Percentiles rank a stretch among this genome's conserved stretches.
phyloP scores from a whole-genome alignment of 2,329 filamentous ascomycete species.

The Xylaria sp. region DNA sequence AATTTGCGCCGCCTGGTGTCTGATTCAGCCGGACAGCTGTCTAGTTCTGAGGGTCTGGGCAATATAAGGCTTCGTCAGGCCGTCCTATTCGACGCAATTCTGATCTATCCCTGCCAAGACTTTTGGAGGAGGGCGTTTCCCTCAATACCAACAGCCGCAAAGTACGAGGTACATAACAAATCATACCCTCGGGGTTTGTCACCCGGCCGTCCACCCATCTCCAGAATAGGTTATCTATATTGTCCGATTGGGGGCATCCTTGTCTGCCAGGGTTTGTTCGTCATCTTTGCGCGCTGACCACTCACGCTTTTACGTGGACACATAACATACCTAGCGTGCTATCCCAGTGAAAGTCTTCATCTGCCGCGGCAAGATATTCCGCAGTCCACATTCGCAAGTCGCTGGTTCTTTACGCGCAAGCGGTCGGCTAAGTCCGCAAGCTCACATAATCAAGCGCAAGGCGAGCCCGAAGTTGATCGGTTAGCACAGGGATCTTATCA shows the following conservation, averaged over 20 bases:
- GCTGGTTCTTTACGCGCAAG: slow-evolving; percentile 9
- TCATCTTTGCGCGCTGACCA: slow-evolving; percentile 1
- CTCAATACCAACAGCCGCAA: neutral
- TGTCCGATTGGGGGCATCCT: slow-evolving; percentile 19
- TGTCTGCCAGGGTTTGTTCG: slow-evolving; percentile 13
- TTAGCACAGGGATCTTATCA: slow-evolving; percentile 14
- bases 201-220: slow-evolving; percentile 16
- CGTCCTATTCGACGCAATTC: slow-evolving; percentile 9
- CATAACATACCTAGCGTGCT: slow-evolving; percentile 15
- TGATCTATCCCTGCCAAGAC: slow-evolving; percentile 17
- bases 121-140: slow-evolving; percentile 5
- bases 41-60: neutral
- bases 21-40: neutral
- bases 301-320: neutral
- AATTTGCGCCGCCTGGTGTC: slow-evolving; percentile 11
- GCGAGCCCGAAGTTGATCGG: slow-evolving; percentile 14
- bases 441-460: slow-evolving; percentile 31
- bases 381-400: neutral
- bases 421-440: slow-evolving; percentile 15
- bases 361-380: slow-evolving; percentile 15
- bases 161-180: slow-evolving; percentile 10
- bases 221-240: slow-evolving; percentile 6
- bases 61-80: slow-evolving; percentile 14
- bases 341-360: slow-evolving; percentile 6
- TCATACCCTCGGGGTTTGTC: slow-evolving; percentile 2